These are phyloP conservation scores for Aspergillus bertholletiae DNA, from an alignment of 495 filamentous ascomycete genomes.

Conservation along the genomic window DNA sequence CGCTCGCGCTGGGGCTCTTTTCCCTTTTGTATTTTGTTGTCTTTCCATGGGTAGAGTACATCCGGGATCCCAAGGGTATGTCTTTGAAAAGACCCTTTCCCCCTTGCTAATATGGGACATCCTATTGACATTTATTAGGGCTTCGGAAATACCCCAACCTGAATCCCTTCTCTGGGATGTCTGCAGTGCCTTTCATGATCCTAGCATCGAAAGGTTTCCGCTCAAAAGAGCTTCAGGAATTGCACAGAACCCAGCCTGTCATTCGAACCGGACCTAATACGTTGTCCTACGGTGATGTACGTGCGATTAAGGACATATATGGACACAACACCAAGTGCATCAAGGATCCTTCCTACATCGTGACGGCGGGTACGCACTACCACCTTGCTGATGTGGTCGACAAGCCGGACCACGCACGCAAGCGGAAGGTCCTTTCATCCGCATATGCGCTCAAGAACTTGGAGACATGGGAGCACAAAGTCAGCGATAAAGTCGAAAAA, in stretches of 20 bases:
- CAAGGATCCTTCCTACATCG: conserved; percentile 46
- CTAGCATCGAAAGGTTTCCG: conserved; percentile 40
- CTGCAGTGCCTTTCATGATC: conserved; percentile 42
- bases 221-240: conserved; percentile 35
- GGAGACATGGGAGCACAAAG: conserved; percentile 53
- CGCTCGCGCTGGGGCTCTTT: conserved; percentile 18
- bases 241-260: conserved; percentile 44
- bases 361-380: conserved; percentile 37
- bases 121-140: conserved; percentile 19
- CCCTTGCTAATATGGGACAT: neutral
- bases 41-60: conserved; percentile 37
- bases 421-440: conserved; percentile 47
- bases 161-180: conserved; percentile 39
- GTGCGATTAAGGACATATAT: conserved; percentile 55
- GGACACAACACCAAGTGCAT: conserved; percentile 48
- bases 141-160: conserved; percentile 50
- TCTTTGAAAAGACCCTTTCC: no score
- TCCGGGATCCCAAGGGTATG: conserved; percentile 43
- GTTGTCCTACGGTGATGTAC: conserved; percentile 42
- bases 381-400: conserved; percentile 48
- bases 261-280: conserved; percentile 52
- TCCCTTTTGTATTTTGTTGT: conserved; percentile 38
- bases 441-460: conserved; percentile 55
- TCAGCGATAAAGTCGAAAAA: conserved; percentile 47
- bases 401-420: conserved; percentile 42